Evolutionary conservation across 768 basidiomycete genomes (phyloP), one percentile per base, ranked within the genome.

Genomic region (Kwoniella pini): DNA sequence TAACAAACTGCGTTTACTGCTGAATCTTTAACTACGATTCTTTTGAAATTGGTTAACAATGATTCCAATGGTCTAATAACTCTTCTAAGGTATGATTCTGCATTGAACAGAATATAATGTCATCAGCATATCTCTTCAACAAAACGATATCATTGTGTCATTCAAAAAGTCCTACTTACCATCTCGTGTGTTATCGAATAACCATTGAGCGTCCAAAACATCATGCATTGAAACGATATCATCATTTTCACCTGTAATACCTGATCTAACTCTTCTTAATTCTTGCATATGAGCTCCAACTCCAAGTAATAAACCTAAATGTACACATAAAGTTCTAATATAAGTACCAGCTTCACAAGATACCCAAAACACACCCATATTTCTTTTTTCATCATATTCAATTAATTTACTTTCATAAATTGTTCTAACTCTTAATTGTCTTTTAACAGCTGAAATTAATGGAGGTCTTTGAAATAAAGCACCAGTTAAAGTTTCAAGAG

Each of bases 221-320:
- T 99, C 96, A 80, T 99, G 96, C 96, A 99, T 99, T 21, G 95
- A 94, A 62, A 98, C 96, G 72, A 97, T 92, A 69, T 93, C 93
- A 76, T 98, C 95, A 76, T 91, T 93, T 81, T 99, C 96, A 49
- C 89, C 90, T 85, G 97, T 88, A 49, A 94, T 95, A 71, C 96
- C 96, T 76, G 88, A 91, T 66, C 96, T 82, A 13, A 98, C 95
- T 70, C 96, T 82, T 70, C 96, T 84, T 60, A 99, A 84, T 79
- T 99, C 96, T 81, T 99, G 95, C 96, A 99, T 99, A 80, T 99
- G 96, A n/a, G 94, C 96, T 22, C 96, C 96, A 27, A 98, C 95
- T 63, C 96, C 96, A 36, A 97, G 82, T 40, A 99, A 63, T 52
- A 99, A 83, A 60, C 96, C 96, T 54, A 99, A 81, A 80, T 99